phyloP scores from a whole-genome alignment of 148 eudicot genomes.

The Selenicereus undatus region DNA sequence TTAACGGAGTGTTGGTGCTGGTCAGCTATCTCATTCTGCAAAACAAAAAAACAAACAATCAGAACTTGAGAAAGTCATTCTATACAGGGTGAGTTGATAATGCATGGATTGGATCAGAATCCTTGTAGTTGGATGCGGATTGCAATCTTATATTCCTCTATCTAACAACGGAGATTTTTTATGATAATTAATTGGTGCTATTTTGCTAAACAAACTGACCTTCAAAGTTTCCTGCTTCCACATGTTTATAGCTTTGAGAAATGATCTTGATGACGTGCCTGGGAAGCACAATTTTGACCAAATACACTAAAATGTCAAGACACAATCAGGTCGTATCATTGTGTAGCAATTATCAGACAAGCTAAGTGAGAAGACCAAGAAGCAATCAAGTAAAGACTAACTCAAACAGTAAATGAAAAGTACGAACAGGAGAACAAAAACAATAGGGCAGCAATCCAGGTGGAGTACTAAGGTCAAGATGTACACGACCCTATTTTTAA shows the following conservation, averaged over 20 bases:
- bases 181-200: too few species aligned
- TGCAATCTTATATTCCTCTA: too few species aligned
- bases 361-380: background rate
- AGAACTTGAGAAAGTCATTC: background rate
- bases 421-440: background rate
- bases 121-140: too few species aligned
- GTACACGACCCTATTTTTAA: background rate
- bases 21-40: slow-evolving; percentile 63
- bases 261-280: slow-evolving; percentile 95
- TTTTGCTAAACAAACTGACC: slow-evolving; percentile 29
- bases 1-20: slow-evolving; percentile 44
- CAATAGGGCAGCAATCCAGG: background rate
- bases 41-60: background rate
- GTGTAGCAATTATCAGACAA: background rate
- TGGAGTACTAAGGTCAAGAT: background rate
- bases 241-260: slow-evolving; percentile 73
- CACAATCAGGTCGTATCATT: background rate
- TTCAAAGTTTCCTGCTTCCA: slow-evolving; percentile 94
- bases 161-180: too few species aligned
- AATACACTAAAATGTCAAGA: slow-evolving; percentile 4
- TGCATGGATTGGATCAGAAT: background rate
- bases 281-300: slow-evolving; percentile 18
- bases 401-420: background rate
- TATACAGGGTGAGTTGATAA: background rate
- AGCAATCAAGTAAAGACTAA: background rate